phyloP scores from a whole-genome alignment of 2,329 filamentous ascomycete species.

The Parasarocladium wereldwijsianum region DNA sequence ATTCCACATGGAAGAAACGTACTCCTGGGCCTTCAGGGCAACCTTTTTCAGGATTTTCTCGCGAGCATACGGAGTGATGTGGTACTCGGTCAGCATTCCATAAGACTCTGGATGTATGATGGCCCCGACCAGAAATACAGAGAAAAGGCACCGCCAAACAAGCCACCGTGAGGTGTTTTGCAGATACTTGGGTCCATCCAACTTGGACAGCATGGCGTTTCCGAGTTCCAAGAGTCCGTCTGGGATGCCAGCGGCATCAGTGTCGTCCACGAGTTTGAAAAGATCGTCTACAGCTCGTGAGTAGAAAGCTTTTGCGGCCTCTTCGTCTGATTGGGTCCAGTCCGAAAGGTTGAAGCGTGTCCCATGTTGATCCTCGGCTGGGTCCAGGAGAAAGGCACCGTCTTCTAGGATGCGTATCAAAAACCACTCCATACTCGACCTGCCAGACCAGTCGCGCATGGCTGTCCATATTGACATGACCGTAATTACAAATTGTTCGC shows the following conservation, averaged over 20 bases:
- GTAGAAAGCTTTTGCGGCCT: slow-evolving; percentile 79
- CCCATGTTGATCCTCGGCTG: slow-evolving; percentile 63
- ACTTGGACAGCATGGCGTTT: slow-evolving; percentile 65
- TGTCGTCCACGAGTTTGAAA: slow-evolving; percentile 76
- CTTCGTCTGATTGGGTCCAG: slow-evolving; percentile 65
- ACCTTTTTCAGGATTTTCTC: slow-evolving; percentile 71
- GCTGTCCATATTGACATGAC: slow-evolving; percentile 79
- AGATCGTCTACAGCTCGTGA: slow-evolving; percentile 64
- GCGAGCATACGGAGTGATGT: slow-evolving; percentile 81
- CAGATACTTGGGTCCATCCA: slow-evolving; percentile 51
- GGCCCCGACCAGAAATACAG: slow-evolving; percentile 68
- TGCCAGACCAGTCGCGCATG: slow-evolving; percentile 81
- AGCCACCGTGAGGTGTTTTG: slow-evolving; percentile 70
- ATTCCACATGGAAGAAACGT: slow-evolving; percentile 67
- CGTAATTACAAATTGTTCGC: slow-evolving; percentile 68
- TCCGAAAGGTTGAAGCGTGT: slow-evolving; percentile 57
- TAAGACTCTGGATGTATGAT: slow-evolving; percentile 79
- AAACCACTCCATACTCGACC: slow-evolving; percentile 81
- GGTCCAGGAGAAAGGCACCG: slow-evolving; percentile 79
- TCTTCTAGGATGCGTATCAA: slow-evolving; percentile 90
- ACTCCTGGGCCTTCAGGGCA: slow-evolving; percentile 62
- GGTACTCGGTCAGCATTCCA: slow-evolving; percentile 71
- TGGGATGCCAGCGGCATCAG: slow-evolving; percentile 72
- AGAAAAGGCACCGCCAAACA: slow-evolving; percentile 84
- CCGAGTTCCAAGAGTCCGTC: slow-evolving; percentile 73